A percentile compares a stretch with the other conserved stretches of the same genome.
phyloP scores from a whole-genome alignment of 371 early-diverging fungal genomes.

The Mucor circinelloides region DNA sequence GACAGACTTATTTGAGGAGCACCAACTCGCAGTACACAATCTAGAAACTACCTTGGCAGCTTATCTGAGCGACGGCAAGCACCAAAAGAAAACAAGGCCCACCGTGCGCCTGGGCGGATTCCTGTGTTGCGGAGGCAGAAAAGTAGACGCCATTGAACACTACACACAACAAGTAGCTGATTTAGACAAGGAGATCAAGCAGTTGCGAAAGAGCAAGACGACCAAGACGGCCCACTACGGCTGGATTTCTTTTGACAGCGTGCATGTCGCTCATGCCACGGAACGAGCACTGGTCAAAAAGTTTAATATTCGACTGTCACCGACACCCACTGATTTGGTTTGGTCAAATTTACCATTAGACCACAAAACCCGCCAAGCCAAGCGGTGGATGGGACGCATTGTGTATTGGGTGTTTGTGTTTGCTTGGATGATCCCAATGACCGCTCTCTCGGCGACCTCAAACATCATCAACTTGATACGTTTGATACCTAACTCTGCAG shows the following conservation, averaged over 20 bases:
- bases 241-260: constrained; percentile 74
- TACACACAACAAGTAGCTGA: constrained; percentile 66
- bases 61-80: constrained; percentile 61
- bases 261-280: constrained; percentile 63
- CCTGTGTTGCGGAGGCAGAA: constrained; percentile 50
- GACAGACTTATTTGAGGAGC: constrained; percentile 68
- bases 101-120: constrained; percentile 45
- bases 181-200: constrained; percentile 70
- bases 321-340: constrained; percentile 78
- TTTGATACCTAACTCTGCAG: constrained; percentile 49
- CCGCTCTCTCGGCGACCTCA: constrained; percentile 66
- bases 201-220: constrained; percentile 43
- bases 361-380: constrained; percentile 49
- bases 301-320: constrained; percentile 55
- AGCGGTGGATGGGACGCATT: constrained; percentile 59
- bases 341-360: constrained; percentile 80
- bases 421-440: constrained; percentile 72
- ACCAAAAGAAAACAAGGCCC: constrained; percentile 55
- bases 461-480: constrained; percentile 63
- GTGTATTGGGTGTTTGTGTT: constrained; percentile 66
- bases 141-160: constrained; percentile 80
- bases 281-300: constrained; percentile 19
- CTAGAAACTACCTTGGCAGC: constrained; percentile 72
- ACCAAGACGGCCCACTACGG: constrained; percentile 67
- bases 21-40: constrained; percentile 64